Evolutionary conservation across 305 asterid species (phyloP).

Genomic region (Fraxinus greggii): DNA sequence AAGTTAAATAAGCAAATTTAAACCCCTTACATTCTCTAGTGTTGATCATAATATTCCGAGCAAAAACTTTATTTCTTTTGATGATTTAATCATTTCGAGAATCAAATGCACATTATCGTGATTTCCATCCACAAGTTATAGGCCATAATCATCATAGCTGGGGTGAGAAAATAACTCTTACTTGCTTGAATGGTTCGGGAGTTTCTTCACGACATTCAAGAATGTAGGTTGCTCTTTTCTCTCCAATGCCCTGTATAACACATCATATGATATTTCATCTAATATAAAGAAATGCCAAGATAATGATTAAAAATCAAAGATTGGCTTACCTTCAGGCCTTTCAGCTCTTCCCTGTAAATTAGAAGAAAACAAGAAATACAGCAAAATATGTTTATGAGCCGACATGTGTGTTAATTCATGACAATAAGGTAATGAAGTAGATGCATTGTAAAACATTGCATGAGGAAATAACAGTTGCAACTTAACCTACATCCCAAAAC

Average conservation of each 20-base stretch:
- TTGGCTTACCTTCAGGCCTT: slow-evolving; percentile 50
- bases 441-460: not conserved
- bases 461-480: not conserved
- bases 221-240: slow-evolving; percentile 71
- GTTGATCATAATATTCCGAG: not conserved
- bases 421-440: not conserved
- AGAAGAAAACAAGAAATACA: not conserved
- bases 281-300: not conserved
- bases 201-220: slow-evolving; percentile 70
- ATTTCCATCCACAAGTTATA: not conserved
- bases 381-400: not conserved
- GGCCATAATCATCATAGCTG: not conserved
- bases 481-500: not conserved
- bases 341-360: slow-evolving; percentile 66
- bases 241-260: slow-evolving; percentile 71
- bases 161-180: slow-evolving; percentile 31
- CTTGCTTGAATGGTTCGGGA: slow-evolving; percentile 73
- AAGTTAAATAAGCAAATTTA: too few relatives aligned
- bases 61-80: not conserved
- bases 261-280: not conserved
- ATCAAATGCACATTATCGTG: not conserved
- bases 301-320: not conserved
- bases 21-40: not conserved
- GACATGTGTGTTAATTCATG: not conserved
- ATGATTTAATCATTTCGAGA: not conserved